Base-by-base conservation (phyloP, 176 grass and related monocot genomes). In the Triticum timopheevii region DNA sequence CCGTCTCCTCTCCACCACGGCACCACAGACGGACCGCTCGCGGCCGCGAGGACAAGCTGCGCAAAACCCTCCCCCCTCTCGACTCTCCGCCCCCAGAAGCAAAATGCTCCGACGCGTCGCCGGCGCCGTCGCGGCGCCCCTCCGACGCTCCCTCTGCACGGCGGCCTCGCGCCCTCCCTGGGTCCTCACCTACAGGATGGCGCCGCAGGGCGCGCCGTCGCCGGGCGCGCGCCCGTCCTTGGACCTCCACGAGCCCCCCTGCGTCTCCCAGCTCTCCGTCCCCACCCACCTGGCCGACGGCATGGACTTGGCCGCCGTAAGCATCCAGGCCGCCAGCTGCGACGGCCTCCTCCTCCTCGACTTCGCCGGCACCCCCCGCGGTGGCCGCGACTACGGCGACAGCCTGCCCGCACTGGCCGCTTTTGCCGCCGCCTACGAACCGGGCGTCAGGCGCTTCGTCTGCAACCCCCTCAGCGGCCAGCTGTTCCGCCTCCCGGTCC, bases 301-400 rank as follows among this genome's bases (percentile, higher is more conserved):
- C 65, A 69, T 35, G 65, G 65, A 69, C 65, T 35, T 69, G 30
- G 16, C 30, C 65, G 65, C 65, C 65, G 65, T 33, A 7, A 69
- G 31, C 65, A 30, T 69, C 31, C 65, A 33, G 5, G 17, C 65
- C 65, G 33, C 65, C 11, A 35, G 65, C 65, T 69, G 30, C 31
- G 65, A 69, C 65, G 65, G 65, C 3, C 67, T 69, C 33, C 67
- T 69, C 67, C 67, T 69, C 67, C 67, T 69, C 17, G 67, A 69
- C 67, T 34, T 69, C 8, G 67, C 67, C 67, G 66, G 30, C 16
- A 35, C 66, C 66, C 66, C 2, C 31, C 33, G 7, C 16, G 33
- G 30, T 16, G 40, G 1, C 50, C 15, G 50, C 50, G 50, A 54
- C 50, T 54, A 15, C 45, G 3, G 1, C 45, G 45, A 47, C 45